Evolutionary conservation across 805 yeast species (phyloP).

Genomic region (Yamadazyma laniorum): DNA sequence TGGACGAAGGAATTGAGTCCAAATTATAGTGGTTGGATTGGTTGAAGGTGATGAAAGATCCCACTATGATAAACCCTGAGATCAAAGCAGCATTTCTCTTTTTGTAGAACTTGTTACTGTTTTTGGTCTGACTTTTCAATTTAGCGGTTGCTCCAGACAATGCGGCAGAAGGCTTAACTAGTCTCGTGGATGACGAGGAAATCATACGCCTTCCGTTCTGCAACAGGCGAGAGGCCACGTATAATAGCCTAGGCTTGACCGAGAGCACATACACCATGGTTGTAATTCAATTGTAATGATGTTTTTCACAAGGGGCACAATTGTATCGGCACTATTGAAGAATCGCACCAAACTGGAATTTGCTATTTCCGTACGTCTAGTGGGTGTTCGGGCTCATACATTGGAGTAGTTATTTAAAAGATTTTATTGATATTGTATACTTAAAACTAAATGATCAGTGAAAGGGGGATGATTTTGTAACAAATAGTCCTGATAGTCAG

Average conservation of each 20-base stretch:
- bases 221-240: constrained; percentile 17
- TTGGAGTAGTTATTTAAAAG: too few relatives aligned
- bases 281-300: neutral
- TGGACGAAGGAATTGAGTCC: constrained; percentile 25
- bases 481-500: constrained; percentile 11
- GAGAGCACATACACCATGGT: constrained; percentile 22
- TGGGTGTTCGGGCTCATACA: too few relatives aligned
- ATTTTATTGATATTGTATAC: too few relatives aligned
- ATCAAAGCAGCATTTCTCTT: constrained; percentile 38
- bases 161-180: constrained; percentile 14
- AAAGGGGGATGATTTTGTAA: too few relatives aligned
- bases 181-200: constrained; percentile 13
- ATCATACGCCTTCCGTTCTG: constrained; percentile 14
- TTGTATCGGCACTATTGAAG: neutral
- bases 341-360: constrained; percentile 1
- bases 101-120: constrained; percentile 18
- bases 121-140: constrained; percentile 4
- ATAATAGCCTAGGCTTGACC: constrained; percentile 20
- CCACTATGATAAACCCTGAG: constrained; percentile 43
- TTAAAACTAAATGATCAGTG: too few relatives aligned
- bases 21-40: constrained; percentile 41
- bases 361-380: too few relatives aligned
- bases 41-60: constrained; percentile 40
- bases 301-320: constrained; percentile 4
- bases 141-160: constrained; percentile 4